Conservation (phyloP, 1,284 basidiomycete species). For the Melanopsichium pennsylvanicum region DNA sequence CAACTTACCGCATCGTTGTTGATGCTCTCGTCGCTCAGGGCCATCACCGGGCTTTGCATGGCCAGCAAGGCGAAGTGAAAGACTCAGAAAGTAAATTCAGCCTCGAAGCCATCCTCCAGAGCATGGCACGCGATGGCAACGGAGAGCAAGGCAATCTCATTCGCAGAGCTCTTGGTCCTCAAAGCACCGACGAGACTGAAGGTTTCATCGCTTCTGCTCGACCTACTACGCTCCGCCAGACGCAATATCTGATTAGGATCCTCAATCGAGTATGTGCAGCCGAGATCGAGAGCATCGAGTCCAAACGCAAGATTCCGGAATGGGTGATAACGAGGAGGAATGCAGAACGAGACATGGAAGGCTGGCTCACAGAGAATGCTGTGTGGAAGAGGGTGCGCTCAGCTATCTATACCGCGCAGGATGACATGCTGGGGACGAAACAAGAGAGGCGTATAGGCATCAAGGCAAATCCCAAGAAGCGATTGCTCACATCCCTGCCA, state of each 20-base stretch:
- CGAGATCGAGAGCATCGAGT: slow-evolving; percentile 3
- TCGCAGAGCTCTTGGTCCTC: neutral
- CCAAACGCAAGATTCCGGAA: neutral
- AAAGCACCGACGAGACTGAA: neutral
- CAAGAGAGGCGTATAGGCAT: neutral
- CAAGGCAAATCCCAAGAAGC: neutral
- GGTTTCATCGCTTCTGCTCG: neutral
- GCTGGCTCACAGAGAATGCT: neutral
- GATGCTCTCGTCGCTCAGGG: slow-evolving; percentile 15
- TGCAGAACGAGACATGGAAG: neutral
- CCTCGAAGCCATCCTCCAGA: slow-evolving; percentile 14
- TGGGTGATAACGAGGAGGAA: slow-evolving; percentile 6
- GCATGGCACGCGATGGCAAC: slow-evolving; percentile 11
- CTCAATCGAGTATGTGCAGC: slow-evolving; percentile 29
- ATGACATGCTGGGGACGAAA: slow-evolving; percentile 8
- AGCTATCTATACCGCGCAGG: slow-evolving; percentile 7
- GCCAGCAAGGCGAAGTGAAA: neutral
- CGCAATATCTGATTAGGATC: slow-evolving; percentile 31
- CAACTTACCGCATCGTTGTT: slow-evolving; percentile 22
- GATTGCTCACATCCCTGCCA: neutral
- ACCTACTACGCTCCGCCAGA: slow-evolving; percentile 19
- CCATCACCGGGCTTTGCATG: slow-evolving; percentile 6
- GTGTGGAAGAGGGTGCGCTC: neutral
- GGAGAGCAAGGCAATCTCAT: slow-evolving; percentile 3
- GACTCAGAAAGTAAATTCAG: slow-evolving; percentile 11